Percentiles rank a stretch among this genome's conserved stretches.
Evolutionary conservation across 2,329 filamentous ascomycete species (phyloP).

Genomic region (Phyllosticta paracitricarpa): DNA sequence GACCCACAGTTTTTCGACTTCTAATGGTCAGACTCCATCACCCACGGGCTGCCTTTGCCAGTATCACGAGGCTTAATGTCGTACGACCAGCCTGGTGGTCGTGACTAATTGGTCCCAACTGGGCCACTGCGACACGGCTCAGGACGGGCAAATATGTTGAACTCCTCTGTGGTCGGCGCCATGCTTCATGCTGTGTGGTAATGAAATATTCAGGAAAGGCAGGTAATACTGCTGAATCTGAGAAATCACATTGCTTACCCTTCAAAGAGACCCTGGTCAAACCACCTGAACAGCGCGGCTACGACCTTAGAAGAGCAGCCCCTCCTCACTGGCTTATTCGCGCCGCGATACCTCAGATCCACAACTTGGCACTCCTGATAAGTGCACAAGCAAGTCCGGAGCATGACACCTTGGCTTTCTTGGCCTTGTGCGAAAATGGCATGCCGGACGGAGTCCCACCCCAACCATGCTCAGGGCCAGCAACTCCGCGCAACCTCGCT

Average conservation of each 20-base stretch:
- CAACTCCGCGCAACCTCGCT: not conserved
- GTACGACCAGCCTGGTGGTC: not conserved
- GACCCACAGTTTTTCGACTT: not conserved
- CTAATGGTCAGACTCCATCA: not conserved
- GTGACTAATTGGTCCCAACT: not conserved
- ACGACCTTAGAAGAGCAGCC: not conserved
- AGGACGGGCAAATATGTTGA: not conserved
- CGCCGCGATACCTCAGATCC: not conserved
- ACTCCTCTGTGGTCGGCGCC: constrained; percentile 1
- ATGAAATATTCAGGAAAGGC: not conserved
- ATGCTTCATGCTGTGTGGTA: not conserved
- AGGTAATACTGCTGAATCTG: not conserved
- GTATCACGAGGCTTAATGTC: not conserved
- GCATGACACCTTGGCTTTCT: constrained; percentile 6
- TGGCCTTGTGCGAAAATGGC: constrained; percentile 1
- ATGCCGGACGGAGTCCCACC: constrained; percentile 4
- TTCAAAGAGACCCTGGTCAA: not conserved
- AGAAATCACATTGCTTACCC: not conserved
- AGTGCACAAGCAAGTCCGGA: not conserved
- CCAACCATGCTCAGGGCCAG: constrained; percentile 1
- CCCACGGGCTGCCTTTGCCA: not conserved
- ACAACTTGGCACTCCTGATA: not conserved
- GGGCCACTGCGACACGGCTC: not conserved
- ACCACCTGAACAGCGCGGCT: not conserved
- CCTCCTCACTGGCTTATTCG: not conserved